Evolutionary conservation across 2,329 filamentous ascomycete genomes (phyloP), one percentile per base, ranked within the genome.

Genomic region (Fusarium bulbicola): DNA sequence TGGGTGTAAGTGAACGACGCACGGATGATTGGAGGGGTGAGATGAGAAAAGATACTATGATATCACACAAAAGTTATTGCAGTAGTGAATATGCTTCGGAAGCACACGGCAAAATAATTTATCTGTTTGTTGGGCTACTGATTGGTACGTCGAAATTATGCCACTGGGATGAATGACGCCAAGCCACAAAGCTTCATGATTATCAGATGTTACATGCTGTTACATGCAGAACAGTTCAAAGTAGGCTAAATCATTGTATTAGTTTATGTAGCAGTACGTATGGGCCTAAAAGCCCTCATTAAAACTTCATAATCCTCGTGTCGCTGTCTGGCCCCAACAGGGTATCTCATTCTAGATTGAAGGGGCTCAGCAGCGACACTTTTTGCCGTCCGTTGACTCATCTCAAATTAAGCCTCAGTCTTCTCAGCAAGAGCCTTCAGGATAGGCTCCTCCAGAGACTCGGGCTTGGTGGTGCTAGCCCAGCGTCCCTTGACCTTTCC

Each of bases 401-500:
- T 49, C 8, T 32, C 53, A 67, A 63, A 30, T 54, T 58, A 74
- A 59, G 63, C 71, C 53, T 67, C 56, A 37, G 56, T 54, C 60
- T 70, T 66, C 66, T 68, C 70, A 30, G 66, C 67, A 70, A 97
- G 86, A 85, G 94, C 94, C 76, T 92, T 90, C 78, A 94, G 81
- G 76, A 98, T 95, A 8, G 88, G 84, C 72, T 87, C 86, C 89
- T 95, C 93, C 77, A 99, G 84, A 43, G 84, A 84, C 85, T 95
- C 94, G 2, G 96, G 96, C 87, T 95, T 96, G 68, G 93, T 94
- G 24, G 91, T 93, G 82, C 93, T 95, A 39, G 94, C 93, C 94
- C 95, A 99, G 74, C 96, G 87, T 34, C 89, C 89, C 84, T 93
- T 92, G 76, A 98, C 94, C 84, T 92, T 89, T 32, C 96, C 96